Conservation (phyloP, 345 rosid genomes). For the Reutealis trisperma region DNA sequence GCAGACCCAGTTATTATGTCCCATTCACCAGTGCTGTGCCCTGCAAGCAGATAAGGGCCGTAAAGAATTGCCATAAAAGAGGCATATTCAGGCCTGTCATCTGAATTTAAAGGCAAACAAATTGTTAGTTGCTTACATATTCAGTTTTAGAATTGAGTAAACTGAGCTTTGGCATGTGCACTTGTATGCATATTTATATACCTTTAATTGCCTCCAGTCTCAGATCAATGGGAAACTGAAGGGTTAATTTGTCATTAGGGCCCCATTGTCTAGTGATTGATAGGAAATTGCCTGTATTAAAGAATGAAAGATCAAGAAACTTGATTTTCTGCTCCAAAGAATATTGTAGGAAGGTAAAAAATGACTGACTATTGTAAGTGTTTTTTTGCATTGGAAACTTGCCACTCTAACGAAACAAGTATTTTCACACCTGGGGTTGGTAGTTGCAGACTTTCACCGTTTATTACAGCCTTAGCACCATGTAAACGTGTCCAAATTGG, state of each 20-base stretch:
- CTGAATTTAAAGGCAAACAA: slow-evolving; percentile 33
- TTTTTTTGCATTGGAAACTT: no score
- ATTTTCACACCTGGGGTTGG: slow-evolving; percentile 63
- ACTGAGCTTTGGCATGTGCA: background rate
- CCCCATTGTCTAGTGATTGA: slow-evolving; percentile 57
- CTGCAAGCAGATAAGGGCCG: slow-evolving; percentile 86
- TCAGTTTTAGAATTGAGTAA: background rate
- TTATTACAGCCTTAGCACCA: slow-evolving; percentile 62
- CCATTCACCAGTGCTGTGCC: slow-evolving; percentile 67
- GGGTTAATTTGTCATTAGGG: slow-evolving; percentile 49
- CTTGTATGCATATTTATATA: slow-evolving; percentile 4
- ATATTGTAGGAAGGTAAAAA: background rate
- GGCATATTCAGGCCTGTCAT: slow-evolving; percentile 68
- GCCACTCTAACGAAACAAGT: background rate
- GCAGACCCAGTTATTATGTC: slow-evolving; percentile 52
- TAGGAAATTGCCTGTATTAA: slow-evolving; percentile 57
- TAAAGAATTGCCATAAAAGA: slow-evolving; percentile 80
- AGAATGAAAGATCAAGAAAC: background rate
- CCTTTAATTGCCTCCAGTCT: slow-evolving; percentile 79
- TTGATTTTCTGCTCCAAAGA: background rate
- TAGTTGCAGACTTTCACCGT: slow-evolving; percentile 43
- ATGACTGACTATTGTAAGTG: no score
- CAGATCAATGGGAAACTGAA: slow-evolving; percentile 59
- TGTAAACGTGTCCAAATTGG: slow-evolving; percentile 66
- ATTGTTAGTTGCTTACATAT: background rate